Evolutionary conservation across 176 grass and related monocot species (phyloP).

Genomic region (maize (Zea mays)): Zm-B73-REFERENCE-NAM-5.0 NC_050096.1:29757501-29758000

Average conservation of each 20-base stretch:
- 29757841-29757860: constrained; percentile 7
- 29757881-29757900: background rate
- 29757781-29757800: background rate
- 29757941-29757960: background rate
- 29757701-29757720: background rate
- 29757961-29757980: background rate
- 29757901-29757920: constrained; percentile 24
- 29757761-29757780: background rate
- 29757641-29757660: too few relatives aligned
- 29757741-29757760: background rate
- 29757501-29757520: background rate
- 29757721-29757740: background rate
- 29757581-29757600: too few relatives aligned
- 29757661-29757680: too few relatives aligned
- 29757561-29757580: too few relatives aligned
- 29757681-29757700: background rate
- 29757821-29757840: background rate
- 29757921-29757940: constrained; percentile 30
- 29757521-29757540: too few relatives aligned
- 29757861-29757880: background rate
- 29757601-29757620: too few relatives aligned
- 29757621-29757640: too few relatives aligned
- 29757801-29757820: background rate
- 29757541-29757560: too few relatives aligned
- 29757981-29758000: background rate